Base-by-base conservation (phyloP, 306 rosid species). In the Gynostemma pentaphyllum region DNA sequence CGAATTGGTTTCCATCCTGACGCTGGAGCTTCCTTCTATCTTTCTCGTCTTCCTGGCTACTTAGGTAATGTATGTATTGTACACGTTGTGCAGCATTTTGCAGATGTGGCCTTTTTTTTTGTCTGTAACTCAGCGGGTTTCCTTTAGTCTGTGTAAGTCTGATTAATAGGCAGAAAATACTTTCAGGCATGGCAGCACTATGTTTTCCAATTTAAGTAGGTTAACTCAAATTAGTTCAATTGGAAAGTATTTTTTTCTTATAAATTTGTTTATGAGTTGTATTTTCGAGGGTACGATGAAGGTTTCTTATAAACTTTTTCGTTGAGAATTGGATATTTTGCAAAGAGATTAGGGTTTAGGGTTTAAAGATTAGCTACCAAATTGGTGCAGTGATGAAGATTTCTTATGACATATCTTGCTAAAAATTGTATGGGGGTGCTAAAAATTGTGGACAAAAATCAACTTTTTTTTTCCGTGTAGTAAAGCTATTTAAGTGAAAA, bases 1-100 rank as follows among this genome's bases (percentile, higher is more conserved):
- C 99, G 85, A 72, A 80, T 92, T 70, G 99, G 95, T 72, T 92
- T 88, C 69, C 99, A 92, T 72, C 99, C 96, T 66, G 99, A 88
- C 79, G 87, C 99, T 1, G 99, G 99, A 51, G 99, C 99, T 72
- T 88, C 99, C 51, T 88, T 74, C 76, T 79, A 81, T 72, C 95
- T 92, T 66, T 86, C 99, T 74, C 99, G 74, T 78, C 79, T 92
- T 54, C 99, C 95, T 76, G 96, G 99, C 70, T 82, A 92, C 82
- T 77, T 86, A 60, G 99, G 96, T 92, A 81, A 45, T 41, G 18
- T 52, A 19, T 63, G 39, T 51, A 62, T 72, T 46, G 40, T 66
- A 23, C 65, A 11, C 26, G 57, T 52, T 45, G 54, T 32, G 29
- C 16, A 18, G 16, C 50, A 29, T 32, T 34, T 22, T 62, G 66